Evolutionary conservation across 495 filamentous ascomycete species (phyloP).

Genomic region (Halenospora varia): DNA sequence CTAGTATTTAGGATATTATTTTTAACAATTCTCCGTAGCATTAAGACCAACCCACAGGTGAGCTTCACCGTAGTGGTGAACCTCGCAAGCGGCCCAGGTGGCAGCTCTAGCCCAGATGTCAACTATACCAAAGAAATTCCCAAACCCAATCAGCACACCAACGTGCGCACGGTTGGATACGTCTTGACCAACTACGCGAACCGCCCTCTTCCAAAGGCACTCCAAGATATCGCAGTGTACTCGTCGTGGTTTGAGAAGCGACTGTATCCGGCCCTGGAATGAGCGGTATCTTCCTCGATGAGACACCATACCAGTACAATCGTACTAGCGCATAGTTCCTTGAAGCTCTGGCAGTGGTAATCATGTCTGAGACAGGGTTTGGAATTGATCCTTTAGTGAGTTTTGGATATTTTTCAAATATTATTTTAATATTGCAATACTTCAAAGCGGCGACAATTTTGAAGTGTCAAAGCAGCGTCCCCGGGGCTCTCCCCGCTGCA

Average conservation of each 20-base stretch:
- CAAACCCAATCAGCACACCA: conserved; percentile 37
- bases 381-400: conserved; percentile 38
- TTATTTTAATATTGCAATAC: neutral
- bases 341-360: conserved; percentile 32
- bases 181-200: conserved; percentile 47
- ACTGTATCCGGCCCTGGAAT: conserved; percentile 30
- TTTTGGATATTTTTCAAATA: conserved; percentile 15
- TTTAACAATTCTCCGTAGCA: conserved; percentile 1
- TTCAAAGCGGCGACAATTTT: neutral
- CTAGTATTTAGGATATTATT: neutral
- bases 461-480: conserved; percentile 6
- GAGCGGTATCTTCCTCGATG: conserved; percentile 35
- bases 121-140: conserved; percentile 49
- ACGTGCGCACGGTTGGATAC: conserved; percentile 52
- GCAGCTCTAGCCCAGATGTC: conserved; percentile 38
- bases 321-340: conserved; percentile 33
- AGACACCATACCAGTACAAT: conserved; percentile 41
- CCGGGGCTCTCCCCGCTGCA: conserved; percentile 42
- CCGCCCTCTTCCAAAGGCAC: conserved; percentile 35
- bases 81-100: conserved; percentile 50
- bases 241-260: conserved; percentile 40
- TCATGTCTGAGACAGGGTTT: conserved; percentile 32
- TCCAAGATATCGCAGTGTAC: conserved; percentile 44
- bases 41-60: conserved; percentile 34
- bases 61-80: conserved; percentile 54